Evolutionary conservation across 768 basidiomycete species (phyloP), one percentile per base, ranked within the genome.

Genomic region (Calocybe indica): DNA sequence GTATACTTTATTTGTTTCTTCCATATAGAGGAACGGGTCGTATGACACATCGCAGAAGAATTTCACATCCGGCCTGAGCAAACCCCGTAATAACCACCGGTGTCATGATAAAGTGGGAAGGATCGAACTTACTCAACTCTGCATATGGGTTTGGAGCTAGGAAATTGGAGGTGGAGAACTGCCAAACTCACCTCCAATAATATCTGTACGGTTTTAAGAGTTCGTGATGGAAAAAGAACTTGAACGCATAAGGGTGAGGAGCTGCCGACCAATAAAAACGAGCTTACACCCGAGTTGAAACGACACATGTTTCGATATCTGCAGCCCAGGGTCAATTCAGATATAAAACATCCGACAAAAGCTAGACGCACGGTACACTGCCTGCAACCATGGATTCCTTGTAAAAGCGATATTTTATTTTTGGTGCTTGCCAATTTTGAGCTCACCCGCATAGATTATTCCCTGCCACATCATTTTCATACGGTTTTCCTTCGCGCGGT

Each of bases 291-390:
- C 40, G 89, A 92, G 66, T 94, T 92, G 67, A 84, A 97, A 8
- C 94, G 81, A 65, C 94, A 96, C 94, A 96, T 95, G 56, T 95
- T 92, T 36, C 93, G 82, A 59, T 96, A 95, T 13, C 80, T 84
- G 55, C 15, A 43, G 42, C 43, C 22, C 14, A 36, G 42, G 1
- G n/a, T 5, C 22, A 11, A 11, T 22, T 45, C 14, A 40, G 37
- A 11, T 29, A 37, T 37, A 51, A 34, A 5, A 34, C 34, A 15
- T 13, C 5, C 42, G 34, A 34, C 11, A 30, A 38, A 9, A 37
- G 14, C 7, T 15, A 33, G 12, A 78, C 83, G 52, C 64, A 87
- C 84, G 85, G 71, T 15, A 88, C 77, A 57, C 86, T 88, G 46
- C 81, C 85, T 87, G 53, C n/a, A 47, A 38, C 31, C 42, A 45